Evolutionary conservation across 164 flowering plant species (phyloP), one percentile per base, ranked within the genome.

Genomic region (Magnolia officinalis): DNA sequence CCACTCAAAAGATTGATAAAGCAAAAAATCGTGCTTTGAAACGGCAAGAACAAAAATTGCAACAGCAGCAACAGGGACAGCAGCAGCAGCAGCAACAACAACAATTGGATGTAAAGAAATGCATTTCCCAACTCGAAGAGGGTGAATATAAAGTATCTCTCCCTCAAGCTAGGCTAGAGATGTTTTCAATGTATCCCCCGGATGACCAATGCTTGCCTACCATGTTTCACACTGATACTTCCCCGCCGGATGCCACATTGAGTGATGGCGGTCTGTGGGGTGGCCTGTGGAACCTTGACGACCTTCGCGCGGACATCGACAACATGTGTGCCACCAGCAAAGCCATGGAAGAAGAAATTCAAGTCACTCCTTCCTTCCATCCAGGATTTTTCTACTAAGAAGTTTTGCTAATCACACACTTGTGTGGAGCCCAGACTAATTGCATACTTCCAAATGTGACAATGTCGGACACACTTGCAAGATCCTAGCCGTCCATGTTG

Each of bases 211-310:
- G 82, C 75, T 61, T 79, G 50, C 75, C 82, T 14, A 51, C 82
- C 16, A 72, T 77, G 76, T 72, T 74, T 61, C 80, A 63, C 55
- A 70, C 51, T 4, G 77, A 78, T 31, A 51, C 13, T 13, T 19
- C 75, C 7, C 49, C 21, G 37, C 72, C 80, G 4, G 90, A 83
- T 73, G 65, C 75, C 8, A 14, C 45, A 45, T 71, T 75, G 0
- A 78, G 74, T 50, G 90, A 88, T 61, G 87, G 81, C 10, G 71
- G 72, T 26, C 37, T 92, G 73, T 92, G 93, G 93, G 88, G 86
- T 73, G 89, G 87, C 1, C 50, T 92, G 73, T 92, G 93, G 93
- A 90, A 86, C 80, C 76, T 87, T 81, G 90, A 88, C 75, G 91
- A 90, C 72, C 18, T 75, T 23, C 80, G 82, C 72, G 86, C 77